Evolutionary conservation across 768 basidiomycete species (phyloP).

Genomic region (Mycena belliarum): DNA sequence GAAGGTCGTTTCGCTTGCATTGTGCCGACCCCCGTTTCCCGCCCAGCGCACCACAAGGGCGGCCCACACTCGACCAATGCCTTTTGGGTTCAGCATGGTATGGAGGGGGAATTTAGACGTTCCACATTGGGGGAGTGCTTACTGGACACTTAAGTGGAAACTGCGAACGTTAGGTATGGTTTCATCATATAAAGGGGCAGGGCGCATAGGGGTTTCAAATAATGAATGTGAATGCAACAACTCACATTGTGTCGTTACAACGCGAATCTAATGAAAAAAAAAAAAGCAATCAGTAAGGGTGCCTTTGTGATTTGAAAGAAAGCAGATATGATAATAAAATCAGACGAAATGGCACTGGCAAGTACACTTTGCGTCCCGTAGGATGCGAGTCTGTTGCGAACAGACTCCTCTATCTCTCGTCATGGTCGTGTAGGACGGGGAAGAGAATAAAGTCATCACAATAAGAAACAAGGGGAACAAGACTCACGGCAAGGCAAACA

Average conservation of each 20-base stretch:
- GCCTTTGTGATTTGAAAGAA: no score
- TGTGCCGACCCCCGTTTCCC: conserved; percentile 70
- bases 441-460: conserved; percentile 84
- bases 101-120: conserved; percentile 72
- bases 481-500: no score
- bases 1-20: conserved; percentile 78
- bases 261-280: no score
- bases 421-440: conserved; percentile 92
- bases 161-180: conserved; percentile 77
- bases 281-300: no score
- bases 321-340: no score
- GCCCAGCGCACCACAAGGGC: conserved; percentile 68
- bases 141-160: conserved; percentile 77
- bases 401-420: conserved; percentile 77
- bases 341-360: conserved; percentile 91
- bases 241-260: conserved; percentile 28
- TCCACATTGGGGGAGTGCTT: conserved; percentile 76
- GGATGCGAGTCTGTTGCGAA: conserved; percentile 74
- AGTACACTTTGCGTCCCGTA: conserved; percentile 70
- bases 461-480: no score
- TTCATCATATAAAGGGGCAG: conserved; percentile 49
- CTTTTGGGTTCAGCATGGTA: conserved; percentile 70
- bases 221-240: conserved; percentile 11
- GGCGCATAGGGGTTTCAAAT: conserved; percentile 3
- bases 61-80: conserved; percentile 63